Percentiles rank a stretch among this genome's conserved stretches.
Conservation (phyloP, 1,284 basidiomycete species). For the Sporisorium reilianum region DNA sequence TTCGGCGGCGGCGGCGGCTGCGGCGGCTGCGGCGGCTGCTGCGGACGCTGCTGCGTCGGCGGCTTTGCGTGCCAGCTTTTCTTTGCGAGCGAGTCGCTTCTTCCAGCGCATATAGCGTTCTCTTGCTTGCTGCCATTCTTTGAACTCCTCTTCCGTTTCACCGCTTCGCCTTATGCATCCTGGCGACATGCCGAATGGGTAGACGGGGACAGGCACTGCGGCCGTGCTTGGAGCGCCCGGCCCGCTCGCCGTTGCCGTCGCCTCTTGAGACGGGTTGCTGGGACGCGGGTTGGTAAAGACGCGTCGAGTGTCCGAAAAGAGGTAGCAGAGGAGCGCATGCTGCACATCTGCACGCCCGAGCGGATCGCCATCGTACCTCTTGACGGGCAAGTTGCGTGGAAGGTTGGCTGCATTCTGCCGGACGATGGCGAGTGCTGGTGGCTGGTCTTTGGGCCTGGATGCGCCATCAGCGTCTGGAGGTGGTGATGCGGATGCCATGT, state of each 20-base stretch:
- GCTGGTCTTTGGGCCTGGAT: slow-evolving; percentile 8
- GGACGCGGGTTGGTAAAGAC: slow-evolving; percentile 78
- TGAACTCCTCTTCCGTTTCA: slow-evolving; percentile 55
- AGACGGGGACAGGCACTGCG: slow-evolving; percentile 55
- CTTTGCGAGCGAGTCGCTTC: slow-evolving; percentile 33
- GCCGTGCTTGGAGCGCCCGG: slow-evolving; percentile 17
- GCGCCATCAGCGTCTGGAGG: slow-evolving; percentile 19
- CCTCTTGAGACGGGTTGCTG: slow-evolving; percentile 22
- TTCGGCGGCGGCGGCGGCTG: slow-evolving; percentile 19
- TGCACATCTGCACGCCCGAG: slow-evolving; percentile 76
- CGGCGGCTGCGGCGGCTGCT: slow-evolving; percentile 13
- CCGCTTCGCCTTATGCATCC: slow-evolving; percentile 58
- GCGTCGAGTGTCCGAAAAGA: slow-evolving; percentile 78
- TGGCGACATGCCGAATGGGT: slow-evolving; percentile 62
- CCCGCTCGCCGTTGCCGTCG: slow-evolving; percentile 38
- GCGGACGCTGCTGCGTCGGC: slow-evolving; percentile 19
- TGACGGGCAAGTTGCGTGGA: slow-evolving; percentile 65
- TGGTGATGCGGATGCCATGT: slow-evolving; percentile 23
- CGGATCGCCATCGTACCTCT: slow-evolving; percentile 67
- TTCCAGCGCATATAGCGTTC: slow-evolving; percentile 44
- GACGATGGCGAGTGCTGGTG: slow-evolving; percentile 31
- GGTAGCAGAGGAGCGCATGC: slow-evolving; percentile 82
- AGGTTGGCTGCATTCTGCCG: slow-evolving; percentile 42
- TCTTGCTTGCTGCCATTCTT: slow-evolving; percentile 41
- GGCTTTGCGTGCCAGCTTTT: slow-evolving; percentile 42